Conservation (phyloP, 495 filamentous ascomycete genomes). For the Aspergillus sparsus region DNA sequence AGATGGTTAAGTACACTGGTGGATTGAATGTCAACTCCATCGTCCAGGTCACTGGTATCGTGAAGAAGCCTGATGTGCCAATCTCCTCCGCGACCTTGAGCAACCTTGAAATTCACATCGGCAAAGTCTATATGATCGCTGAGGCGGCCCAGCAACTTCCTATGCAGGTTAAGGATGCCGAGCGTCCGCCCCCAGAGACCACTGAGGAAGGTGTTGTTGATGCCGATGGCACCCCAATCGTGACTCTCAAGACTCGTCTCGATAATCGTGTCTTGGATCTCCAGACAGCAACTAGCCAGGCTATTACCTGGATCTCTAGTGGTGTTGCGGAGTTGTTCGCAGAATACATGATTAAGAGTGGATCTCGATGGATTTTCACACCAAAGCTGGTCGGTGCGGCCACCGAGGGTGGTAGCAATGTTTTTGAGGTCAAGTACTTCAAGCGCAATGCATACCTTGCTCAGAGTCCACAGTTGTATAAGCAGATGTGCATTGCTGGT, state of each 20-base stretch:
- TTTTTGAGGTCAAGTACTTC: slow-evolving; percentile 93
- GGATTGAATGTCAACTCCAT: slow-evolving; percentile 77
- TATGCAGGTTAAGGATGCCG: slow-evolving; percentile 69
- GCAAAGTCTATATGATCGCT: slow-evolving; percentile 74
- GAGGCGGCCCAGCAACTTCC: slow-evolving; percentile 65
- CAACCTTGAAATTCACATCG: slow-evolving; percentile 76
- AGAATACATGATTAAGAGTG: slow-evolving; percentile 70
- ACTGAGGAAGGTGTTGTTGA: slow-evolving; percentile 47
- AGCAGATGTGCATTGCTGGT: slow-evolving; percentile 94
- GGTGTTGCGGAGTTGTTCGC: slow-evolving; percentile 80
- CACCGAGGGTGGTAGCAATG: slow-evolving; percentile 90
- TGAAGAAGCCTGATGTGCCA: slow-evolving; percentile 72
- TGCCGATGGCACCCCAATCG: slow-evolving; percentile 57
- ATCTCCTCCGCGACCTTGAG: slow-evolving; percentile 78
- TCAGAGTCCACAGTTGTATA: slow-evolving; percentile 94
- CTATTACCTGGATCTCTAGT: slow-evolving; percentile 80
- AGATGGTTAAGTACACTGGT: slow-evolving; percentile 90
- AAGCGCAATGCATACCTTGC: slow-evolving; percentile 81
- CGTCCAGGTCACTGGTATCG: slow-evolving; percentile 72
- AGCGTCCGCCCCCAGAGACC: slow-evolving; percentile 52
- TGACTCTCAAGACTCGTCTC: slow-evolving; percentile 74
- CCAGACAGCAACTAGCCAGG: slow-evolving; percentile 82
- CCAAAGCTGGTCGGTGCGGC: slow-evolving; percentile 88
- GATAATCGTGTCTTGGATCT: slow-evolving; percentile 91
- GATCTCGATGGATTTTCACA: slow-evolving; percentile 86